Conservation (phyloP, 225 moss, liverwort and hornwort genomes). For the Physcomitrium patens region DNA sequence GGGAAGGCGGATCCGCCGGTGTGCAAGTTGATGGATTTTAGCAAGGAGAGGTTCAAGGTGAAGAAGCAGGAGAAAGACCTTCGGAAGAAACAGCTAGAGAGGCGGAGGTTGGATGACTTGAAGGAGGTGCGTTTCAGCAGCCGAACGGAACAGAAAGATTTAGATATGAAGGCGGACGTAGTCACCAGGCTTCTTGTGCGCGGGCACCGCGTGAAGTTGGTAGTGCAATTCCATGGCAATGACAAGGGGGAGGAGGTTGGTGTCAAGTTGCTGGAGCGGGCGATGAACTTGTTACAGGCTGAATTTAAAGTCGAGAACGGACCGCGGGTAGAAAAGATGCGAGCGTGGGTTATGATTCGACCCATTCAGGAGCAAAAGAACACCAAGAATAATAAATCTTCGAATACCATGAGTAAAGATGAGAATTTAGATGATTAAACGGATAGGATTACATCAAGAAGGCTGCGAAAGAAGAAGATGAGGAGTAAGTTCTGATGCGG, state of each 20-base stretch:
- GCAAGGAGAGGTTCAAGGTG: conserved; percentile 86
- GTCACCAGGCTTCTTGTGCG: conserved; percentile 51
- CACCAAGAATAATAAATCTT: conserved; percentile 16
- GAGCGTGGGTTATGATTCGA: conserved; percentile 51
- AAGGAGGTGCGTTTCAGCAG: conserved; percentile 90
- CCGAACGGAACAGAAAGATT: conserved; percentile 71
- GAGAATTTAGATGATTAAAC: conserved; percentile 8
- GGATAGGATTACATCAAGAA: background rate
- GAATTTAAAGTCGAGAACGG: conserved; percentile 58
- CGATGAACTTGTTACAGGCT: conserved; percentile 41
- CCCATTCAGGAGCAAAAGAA: conserved; percentile 27
- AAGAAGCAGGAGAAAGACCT: conserved; percentile 87
- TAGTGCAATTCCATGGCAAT: conserved; percentile 61
- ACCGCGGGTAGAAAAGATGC: conserved; percentile 63
- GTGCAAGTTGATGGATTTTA: conserved; percentile 96
- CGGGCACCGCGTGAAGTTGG: conserved; percentile 60
- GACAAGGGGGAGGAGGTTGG: conserved; percentile 65
- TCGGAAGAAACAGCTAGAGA: conserved; percentile 86
- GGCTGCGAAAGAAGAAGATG: conserved; percentile 7
- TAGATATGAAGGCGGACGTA: conserved; percentile 60
- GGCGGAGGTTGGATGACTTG: conserved; percentile 74
- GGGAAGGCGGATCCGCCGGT: conserved; percentile 88
- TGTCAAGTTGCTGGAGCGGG: conserved; percentile 48
- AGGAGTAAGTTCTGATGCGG: conserved; percentile 23
- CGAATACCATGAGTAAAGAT: background rate